Percentiles rank a stretch among this genome's conserved stretches.
These are phyloP conservation scores for Beta macrorhiza DNA, from an alignment of 179 eudicot species.

Conservation along the genomic window DNA sequence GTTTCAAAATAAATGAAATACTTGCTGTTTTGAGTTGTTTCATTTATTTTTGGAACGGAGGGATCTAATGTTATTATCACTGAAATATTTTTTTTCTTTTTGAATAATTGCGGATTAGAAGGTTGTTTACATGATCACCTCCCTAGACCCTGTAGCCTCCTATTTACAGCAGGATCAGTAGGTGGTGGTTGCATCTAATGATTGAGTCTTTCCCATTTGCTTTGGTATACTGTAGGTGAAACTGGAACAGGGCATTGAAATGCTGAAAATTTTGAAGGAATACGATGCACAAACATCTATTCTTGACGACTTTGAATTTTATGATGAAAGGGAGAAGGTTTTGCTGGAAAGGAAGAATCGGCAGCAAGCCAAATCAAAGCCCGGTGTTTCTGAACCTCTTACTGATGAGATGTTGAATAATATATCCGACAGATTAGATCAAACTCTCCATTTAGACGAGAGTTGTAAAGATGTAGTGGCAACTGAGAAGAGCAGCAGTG, in stretches of 20 bases:
- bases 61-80: no score
- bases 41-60: no score
- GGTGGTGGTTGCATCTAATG: conserved; percentile 6
- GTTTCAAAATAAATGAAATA: no score
- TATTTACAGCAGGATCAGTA: neutral
- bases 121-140: no score
- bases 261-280: conserved; percentile 84
- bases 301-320: conserved; percentile 76
- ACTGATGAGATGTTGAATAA: conserved; percentile 49
- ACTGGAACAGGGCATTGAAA: conserved; percentile 78
- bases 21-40: no score
- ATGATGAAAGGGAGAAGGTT: conserved; percentile 77
- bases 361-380: conserved; percentile 48
- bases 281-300: conserved; percentile 67
- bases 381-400: conserved; percentile 34
- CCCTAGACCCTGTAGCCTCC: neutral
- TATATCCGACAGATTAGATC: conserved; percentile 66
- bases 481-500: conserved; percentile 30
- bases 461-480: conserved; percentile 42
- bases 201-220: neutral
- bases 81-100: neutral
- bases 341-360: conserved; percentile 74
- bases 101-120: neutral
- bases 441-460: conserved; percentile 66
- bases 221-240: conserved; percentile 57